Evolutionary conservation across 2,329 filamentous ascomycete genomes (phyloP), one percentile per base, ranked within the genome.

Genomic region (Ophiostoma novo-ulmi): DNA sequence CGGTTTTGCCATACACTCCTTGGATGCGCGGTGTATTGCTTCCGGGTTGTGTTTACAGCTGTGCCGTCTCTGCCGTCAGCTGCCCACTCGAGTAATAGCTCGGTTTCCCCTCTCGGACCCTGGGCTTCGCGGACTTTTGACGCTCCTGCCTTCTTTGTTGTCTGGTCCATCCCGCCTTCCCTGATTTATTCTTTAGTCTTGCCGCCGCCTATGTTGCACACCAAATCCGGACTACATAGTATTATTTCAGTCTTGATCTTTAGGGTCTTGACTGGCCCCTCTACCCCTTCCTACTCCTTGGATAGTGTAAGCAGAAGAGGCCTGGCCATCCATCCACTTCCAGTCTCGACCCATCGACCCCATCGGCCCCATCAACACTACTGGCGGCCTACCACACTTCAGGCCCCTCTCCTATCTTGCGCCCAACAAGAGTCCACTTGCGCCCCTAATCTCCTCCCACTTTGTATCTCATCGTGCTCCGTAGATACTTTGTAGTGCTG

Each of bases 361-460:
- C 31, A 31, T 55, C 52, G 52, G 20, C 52, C 52, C 52, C 52
- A 55, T 35, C 58, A 58, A 26, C n/a, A 10, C 52, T 13, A 58
- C 52, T 26, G 52, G 22, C 7, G 26, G 58, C 55, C 52, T 22
- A 26, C n/a, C 52, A 48, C 44, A n/a, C 44, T 8, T 6, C 39
- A 41, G 3, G 10, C 17, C 58, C 17, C n/a, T 63, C 58, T 63
- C 58, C 58, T 63, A 63, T 35, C 58, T 31, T 63, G 22, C 26
- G 22, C 58, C 58, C 26, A 63, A 63, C 44, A 20, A 63, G 58
- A 35, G 58, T 63, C 58, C 58, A 63, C 58, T 26, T 63, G 26
- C 14, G 58, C 58, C 58, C 58, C 58, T 63, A 63, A 63, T 63
- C 58, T 35, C 58, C 58, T 63, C 58, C 22, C 22, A 58, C 44